Evolutionary conservation across 106 monocot species (phyloP).

Genomic region (Apostasia ramifera): DNA sequence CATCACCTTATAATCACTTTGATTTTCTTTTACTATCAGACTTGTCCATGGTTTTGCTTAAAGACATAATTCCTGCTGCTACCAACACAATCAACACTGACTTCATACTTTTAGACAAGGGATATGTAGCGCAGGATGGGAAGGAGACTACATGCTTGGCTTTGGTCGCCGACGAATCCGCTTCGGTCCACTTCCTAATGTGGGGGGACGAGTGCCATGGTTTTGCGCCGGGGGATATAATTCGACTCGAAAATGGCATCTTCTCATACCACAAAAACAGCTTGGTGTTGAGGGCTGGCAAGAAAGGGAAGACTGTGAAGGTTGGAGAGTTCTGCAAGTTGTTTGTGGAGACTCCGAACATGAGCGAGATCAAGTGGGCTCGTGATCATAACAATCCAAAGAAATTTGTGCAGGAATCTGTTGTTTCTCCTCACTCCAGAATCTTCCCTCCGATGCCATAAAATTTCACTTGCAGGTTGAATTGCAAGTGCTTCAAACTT

Average conservation of each 20-base stretch:
- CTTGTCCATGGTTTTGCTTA: constrained; percentile 28
- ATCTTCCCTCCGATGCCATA: constrained; percentile 33
- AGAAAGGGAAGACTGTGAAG: constrained; percentile 60
- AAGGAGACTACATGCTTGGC: constrained; percentile 59
- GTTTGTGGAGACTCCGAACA: constrained; percentile 87
- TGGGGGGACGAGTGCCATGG: constrained; percentile 81
- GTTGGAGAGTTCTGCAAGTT: constrained; percentile 82
- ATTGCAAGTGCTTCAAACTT: no score
- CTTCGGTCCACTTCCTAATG: constrained; percentile 73
- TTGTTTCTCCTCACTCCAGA: constrained; percentile 27
- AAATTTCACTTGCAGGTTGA: not conserved
- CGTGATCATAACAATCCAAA: constrained; percentile 39
- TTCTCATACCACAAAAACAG: constrained; percentile 75
- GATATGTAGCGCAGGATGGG: constrained; percentile 27
- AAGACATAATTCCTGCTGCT: constrained; percentile 75
- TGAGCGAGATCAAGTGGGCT: constrained; percentile 68
- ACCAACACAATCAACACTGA: constrained; percentile 59
- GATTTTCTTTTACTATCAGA: not conserved
- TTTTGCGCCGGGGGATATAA: constrained; percentile 82
- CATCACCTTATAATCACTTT: no score
- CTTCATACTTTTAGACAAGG: constrained; percentile 77
- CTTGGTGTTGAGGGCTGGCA: constrained; percentile 71
- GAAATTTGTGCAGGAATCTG: constrained; percentile 33
- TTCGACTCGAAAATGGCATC: constrained; percentile 59
- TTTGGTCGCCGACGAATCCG: constrained; percentile 77